These are phyloP conservation scores for Leccinum imitatum DNA, from an alignment of 768 basidiomycete genomes.

Conservation along the genomic window DNA sequence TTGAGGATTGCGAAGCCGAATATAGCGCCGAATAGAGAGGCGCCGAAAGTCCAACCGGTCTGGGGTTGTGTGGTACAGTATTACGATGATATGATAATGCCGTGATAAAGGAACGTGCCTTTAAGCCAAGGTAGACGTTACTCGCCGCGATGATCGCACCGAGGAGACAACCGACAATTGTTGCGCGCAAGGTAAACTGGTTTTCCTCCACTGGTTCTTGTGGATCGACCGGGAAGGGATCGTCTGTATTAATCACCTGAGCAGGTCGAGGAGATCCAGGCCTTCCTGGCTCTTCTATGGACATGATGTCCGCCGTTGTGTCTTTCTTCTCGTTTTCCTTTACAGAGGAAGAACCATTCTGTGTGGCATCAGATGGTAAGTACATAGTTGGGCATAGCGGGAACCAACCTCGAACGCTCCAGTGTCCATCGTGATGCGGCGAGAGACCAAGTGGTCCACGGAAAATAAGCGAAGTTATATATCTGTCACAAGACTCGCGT, in stretches of 20 bases:
- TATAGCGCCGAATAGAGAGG: conserved; percentile 2
- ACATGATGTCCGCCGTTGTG: conserved; percentile 1
- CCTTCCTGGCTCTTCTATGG: conserved; percentile 9
- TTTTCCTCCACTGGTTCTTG: conserved; percentile 1
- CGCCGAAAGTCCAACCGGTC: conserved; percentile 4
- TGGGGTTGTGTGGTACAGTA: neutral
- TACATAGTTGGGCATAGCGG: neutral
- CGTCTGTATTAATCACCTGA: conserved; percentile 1
- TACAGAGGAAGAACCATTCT: conserved; percentile 6
- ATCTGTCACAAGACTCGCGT: neutral
- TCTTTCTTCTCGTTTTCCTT: conserved; percentile 6
- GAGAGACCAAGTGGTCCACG: neutral
- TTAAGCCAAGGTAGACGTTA: conserved; percentile 4
- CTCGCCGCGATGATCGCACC: conserved; percentile 1
- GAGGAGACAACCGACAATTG: neutral
- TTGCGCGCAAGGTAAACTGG: neutral
- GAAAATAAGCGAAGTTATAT: neutral
- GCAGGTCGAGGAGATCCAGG: neutral
- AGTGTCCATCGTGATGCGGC: conserved; percentile 4
- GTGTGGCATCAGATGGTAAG: neutral
- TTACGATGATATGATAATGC: neutral
- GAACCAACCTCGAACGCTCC: conserved; percentile 1
- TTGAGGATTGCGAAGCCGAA: conserved; percentile 4
- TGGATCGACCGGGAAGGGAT: conserved; percentile 3
- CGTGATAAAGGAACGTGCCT: neutral